These are phyloP conservation scores for Parmelia sp. DNA, from an alignment of 495 filamentous ascomycete genomes.

Conservation along the genomic window DNA sequence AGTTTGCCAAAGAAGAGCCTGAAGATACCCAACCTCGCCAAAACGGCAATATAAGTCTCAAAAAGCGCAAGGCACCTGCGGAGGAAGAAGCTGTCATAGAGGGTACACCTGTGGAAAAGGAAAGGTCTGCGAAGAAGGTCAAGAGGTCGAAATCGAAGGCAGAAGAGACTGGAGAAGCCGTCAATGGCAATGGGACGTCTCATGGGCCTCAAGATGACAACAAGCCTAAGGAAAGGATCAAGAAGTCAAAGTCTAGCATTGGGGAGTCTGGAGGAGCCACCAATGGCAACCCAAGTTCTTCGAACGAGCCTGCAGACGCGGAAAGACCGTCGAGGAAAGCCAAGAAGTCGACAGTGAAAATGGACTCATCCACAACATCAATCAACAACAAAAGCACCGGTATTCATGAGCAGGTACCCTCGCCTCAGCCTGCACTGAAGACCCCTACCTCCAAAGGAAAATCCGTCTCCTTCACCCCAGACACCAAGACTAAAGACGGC, in stretches of 20 bases:
- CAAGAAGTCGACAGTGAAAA: conserved; percentile 26
- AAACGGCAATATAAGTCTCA: conserved; percentile 2
- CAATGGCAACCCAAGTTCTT: conserved; percentile 21
- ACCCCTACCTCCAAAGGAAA: conserved; percentile 37
- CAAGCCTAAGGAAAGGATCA: neutral
- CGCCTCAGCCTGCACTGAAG: conserved; percentile 4
- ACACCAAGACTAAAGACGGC: conserved; percentile 57
- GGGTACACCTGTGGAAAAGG: no score
- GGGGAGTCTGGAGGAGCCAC: neutral
- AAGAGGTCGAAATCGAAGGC: neutral
- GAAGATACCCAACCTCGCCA: conserved; percentile 23
- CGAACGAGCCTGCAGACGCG: conserved; percentile 1
- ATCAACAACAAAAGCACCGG: neutral
- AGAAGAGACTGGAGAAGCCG: neutral
- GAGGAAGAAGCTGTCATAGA: neutral
- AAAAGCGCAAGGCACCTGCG: conserved; percentile 12
- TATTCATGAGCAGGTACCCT: conserved; percentile 28
- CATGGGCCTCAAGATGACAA: neutral
- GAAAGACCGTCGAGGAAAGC: conserved; percentile 15
- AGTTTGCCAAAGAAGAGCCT: conserved; percentile 48
- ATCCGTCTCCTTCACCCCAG: conserved; percentile 71
- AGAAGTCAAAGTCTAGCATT: neutral
- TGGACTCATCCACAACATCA: neutral
- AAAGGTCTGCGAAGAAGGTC: neutral
- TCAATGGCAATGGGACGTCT: neutral